A percentile compares a stretch with the other conserved stretches of the same genome.
Evolutionary conservation across 1,139 yeast genomes (phyloP).

Genomic region (Sporopachydermia cereana): DNA sequence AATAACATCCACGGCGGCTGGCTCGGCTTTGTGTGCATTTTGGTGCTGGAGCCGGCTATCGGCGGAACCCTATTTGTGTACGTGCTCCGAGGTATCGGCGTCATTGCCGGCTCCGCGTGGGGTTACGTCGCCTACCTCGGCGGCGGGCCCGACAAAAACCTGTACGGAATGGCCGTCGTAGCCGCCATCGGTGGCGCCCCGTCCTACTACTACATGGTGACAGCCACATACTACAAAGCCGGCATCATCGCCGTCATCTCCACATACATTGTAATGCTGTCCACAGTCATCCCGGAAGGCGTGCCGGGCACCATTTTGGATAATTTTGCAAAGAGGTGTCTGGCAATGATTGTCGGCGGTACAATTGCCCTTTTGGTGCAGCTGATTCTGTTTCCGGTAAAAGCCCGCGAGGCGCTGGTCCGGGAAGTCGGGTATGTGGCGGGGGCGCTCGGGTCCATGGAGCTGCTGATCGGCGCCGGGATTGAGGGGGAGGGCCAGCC

Average conservation of each 20-base stretch:
- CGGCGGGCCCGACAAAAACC: slow-evolving; percentile 27
- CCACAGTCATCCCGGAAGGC: slow-evolving; percentile 29
- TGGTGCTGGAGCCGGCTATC: slow-evolving; percentile 37
- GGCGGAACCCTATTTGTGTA: slow-evolving; percentile 39
- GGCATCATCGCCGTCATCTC: slow-evolving; percentile 38
- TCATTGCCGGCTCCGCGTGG: slow-evolving; percentile 36
- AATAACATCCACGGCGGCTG: slow-evolving; percentile 34
- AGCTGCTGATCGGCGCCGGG: slow-evolving; percentile 28
- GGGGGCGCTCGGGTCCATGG: slow-evolving; percentile 29
- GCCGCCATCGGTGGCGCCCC: slow-evolving; percentile 32
- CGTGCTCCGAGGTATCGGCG: slow-evolving; percentile 34
- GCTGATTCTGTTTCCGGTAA: slow-evolving; percentile 32
- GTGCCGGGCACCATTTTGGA: slow-evolving; percentile 30
- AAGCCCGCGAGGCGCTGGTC: slow-evolving; percentile 33
- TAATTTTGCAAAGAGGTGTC: slow-evolving; percentile 37
- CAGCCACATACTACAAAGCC: slow-evolving; percentile 37
- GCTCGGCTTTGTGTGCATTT: slow-evolving; percentile 40
- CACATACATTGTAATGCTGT: slow-evolving; percentile 32
- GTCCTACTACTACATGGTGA: slow-evolving; percentile 32
- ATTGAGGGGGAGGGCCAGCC: slow-evolving; percentile 26
- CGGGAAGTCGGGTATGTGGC: slow-evolving; percentile 30
- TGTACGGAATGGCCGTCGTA: slow-evolving; percentile 32
- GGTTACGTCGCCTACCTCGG: slow-evolving; percentile 35
- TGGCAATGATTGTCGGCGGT: slow-evolving; percentile 40
- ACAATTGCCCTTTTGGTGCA: slow-evolving; percentile 35